Percentiles rank a stretch among this genome's conserved stretches.
These are phyloP conservation scores for Lumnitzera racemosa DNA, from an alignment of 345 rosid species.

Conservation along the genomic window DNA sequence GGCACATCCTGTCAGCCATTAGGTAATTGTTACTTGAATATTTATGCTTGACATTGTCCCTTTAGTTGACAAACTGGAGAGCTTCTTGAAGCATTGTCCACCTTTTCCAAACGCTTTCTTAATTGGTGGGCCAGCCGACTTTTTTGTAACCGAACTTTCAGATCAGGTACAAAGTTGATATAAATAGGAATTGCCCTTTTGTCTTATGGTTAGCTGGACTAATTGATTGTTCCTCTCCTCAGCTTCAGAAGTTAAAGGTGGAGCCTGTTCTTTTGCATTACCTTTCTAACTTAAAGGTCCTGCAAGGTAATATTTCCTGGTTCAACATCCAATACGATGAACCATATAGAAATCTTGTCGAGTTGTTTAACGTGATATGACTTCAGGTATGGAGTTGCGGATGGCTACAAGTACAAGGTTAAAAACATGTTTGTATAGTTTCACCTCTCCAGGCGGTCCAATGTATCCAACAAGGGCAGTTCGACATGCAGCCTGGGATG, in stretches of 20 bases:
- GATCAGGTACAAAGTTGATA: conserved; percentile 60
- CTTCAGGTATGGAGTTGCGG: conserved; percentile 85
- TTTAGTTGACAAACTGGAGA: conserved; percentile 73
- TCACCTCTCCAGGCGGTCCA: conserved; percentile 96
- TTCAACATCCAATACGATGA: no score
- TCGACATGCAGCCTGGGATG: conserved; percentile 98
- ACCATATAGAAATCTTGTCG: not conserved
- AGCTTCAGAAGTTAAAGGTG: conserved; percentile 97
- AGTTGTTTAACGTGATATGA: not conserved
- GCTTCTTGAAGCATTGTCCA: conserved; percentile 70
- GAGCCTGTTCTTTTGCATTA: conserved; percentile 93
- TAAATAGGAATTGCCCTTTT: not conserved
- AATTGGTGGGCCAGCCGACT: conserved; percentile 81
- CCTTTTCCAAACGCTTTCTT: conserved; percentile 78
- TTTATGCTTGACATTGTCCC: conserved; percentile 10
- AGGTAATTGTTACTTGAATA: not conserved
- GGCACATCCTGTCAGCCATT: not conserved
- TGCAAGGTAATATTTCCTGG: conserved; percentile 45
- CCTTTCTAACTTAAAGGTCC: conserved; percentile 73
- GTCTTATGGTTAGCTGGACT: not conserved
- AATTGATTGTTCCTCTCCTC: conserved; percentile 12
- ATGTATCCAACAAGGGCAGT: conserved; percentile 99
- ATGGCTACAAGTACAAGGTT: conserved; percentile 93
- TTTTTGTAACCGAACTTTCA: conserved; percentile 85
- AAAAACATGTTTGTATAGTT: conserved; percentile 90